Evolutionary conservation across 495 filamentous ascomycete species (phyloP).

Genomic region (Darksidea phi): DNA sequence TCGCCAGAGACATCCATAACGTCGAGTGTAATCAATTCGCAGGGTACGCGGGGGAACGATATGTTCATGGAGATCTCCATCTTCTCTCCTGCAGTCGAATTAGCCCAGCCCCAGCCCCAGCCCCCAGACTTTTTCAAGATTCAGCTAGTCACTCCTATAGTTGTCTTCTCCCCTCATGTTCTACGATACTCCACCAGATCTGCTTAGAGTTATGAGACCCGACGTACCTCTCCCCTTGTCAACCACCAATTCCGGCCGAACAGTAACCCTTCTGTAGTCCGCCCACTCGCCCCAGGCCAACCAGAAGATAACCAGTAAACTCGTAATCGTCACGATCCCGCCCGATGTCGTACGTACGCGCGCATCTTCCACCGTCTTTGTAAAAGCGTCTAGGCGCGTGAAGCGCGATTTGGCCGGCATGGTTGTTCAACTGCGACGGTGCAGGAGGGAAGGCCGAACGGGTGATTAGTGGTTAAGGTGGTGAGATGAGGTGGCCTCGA

Average conservation of each 20-base stretch:
- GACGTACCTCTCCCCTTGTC: conserved; percentile 88
- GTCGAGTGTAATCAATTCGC: conserved; percentile 92
- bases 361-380: conserved; percentile 98
- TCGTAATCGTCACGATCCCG: conserved; percentile 89
- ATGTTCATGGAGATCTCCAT: conserved; percentile 99
- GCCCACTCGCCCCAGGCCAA: conserved; percentile 94
- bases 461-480: neutral
- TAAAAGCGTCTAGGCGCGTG: conserved; percentile 94
- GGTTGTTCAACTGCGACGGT: conserved; percentile 19
- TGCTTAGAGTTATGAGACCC: conserved; percentile 14
- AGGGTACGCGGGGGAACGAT: conserved; percentile 89
- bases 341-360: conserved; percentile 95
- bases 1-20: conserved; percentile 99
- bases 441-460: neutral
- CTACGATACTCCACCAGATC: neutral
- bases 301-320: conserved; percentile 80
- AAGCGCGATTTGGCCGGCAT: conserved; percentile 79
- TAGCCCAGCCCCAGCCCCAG: neutral
- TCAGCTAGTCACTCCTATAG: neutral
- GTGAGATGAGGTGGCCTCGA: neutral
- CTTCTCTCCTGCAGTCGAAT: conserved; percentile 65
- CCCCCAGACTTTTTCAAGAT: no score
- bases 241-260: conserved; percentile 89
- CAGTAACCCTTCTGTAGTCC: conserved; percentile 82
- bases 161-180: neutral